These are phyloP conservation scores for Suhomyces emberorum DNA, from an alignment of 805 yeast genomes.

Conservation along the genomic window DNA sequence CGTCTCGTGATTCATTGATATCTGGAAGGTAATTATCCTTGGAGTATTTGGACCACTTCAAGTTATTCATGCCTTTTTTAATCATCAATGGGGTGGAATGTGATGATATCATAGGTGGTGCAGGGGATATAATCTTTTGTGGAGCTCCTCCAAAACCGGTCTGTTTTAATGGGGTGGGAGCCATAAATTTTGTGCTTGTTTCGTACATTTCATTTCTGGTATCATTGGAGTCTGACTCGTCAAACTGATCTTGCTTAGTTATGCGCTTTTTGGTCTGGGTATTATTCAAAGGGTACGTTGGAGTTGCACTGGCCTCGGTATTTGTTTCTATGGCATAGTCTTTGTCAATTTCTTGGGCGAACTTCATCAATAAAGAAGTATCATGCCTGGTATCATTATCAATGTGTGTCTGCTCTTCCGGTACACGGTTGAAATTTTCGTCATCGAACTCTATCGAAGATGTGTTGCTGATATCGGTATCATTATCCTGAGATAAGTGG, in stretches of 20 bases:
- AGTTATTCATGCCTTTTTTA: not conserved
- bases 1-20: conserved; percentile 11
- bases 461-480: conserved; percentile 11
- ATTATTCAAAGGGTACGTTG: not conserved
- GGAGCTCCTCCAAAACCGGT: not conserved
- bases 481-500: conserved; percentile 25
- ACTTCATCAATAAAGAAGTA: conserved; percentile 11
- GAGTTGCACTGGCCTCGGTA: not conserved
- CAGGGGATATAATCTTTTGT: not conserved
- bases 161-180: not conserved
- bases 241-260: not conserved
- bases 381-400: conserved; percentile 4
- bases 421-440: not conserved
- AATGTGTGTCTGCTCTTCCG: not conserved
- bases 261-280: not conserved
- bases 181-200: not conserved
- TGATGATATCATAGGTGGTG: conserved; percentile 17
- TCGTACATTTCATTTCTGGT: not conserved
- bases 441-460: conserved; percentile 8
- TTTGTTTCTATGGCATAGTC: not conserved
- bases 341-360: conserved; percentile 15
- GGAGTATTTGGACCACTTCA: conserved; percentile 6
- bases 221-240: not conserved
- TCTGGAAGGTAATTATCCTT: conserved; percentile 5
- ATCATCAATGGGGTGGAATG: conserved; percentile 23